Percentiles rank a stretch among this genome's conserved stretches.
Conservation (phyloP, 2,329 filamentous ascomycete species). For the Grosmannia huntii region DNA sequence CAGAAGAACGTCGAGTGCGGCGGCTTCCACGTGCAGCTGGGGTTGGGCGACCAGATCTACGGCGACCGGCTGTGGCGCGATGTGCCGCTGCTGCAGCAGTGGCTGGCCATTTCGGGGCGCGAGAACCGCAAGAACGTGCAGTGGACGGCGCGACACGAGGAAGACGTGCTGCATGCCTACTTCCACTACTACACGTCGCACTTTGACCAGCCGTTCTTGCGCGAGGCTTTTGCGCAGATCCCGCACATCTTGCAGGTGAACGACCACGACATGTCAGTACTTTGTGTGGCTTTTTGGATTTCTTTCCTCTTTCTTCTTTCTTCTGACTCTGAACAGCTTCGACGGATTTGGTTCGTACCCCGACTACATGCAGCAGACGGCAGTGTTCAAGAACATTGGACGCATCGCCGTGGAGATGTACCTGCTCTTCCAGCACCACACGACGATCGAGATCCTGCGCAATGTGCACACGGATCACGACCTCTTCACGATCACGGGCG, state of each 20-base stretch:
- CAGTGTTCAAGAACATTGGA: slow-evolving; percentile 97
- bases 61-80: slow-evolving; percentile 95
- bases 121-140: slow-evolving; percentile 80
- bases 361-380: slow-evolving; percentile 94
- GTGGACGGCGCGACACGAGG: slow-evolving; percentile 91
- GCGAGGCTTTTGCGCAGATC: slow-evolving; percentile 95
- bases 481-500: slow-evolving; percentile 93
- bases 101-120: slow-evolving; percentile 84
- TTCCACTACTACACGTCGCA: slow-evolving; percentile 99
- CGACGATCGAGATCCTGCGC: slow-evolving; percentile 81
- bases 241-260: slow-evolving; percentile 87
- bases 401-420: slow-evolving; percentile 96
- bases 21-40: slow-evolving; percentile 88
- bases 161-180: slow-evolving; percentile 90
- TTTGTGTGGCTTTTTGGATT: no score
- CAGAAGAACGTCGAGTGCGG: slow-evolving; percentile 95
- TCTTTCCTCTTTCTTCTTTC: background rate
- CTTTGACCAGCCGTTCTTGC: slow-evolving; percentile 88
- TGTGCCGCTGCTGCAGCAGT: slow-evolving; percentile 84
- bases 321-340: slow-evolving; percentile 45
- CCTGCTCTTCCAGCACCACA: slow-evolving; percentile 94
- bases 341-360: slow-evolving; percentile 96
- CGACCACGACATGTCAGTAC: slow-evolving; percentile 75
- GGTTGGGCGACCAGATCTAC: slow-evolving; percentile 88
- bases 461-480: slow-evolving; percentile 81